Percentiles rank a stretch among this genome's conserved stretches.
Conservation (phyloP, 164 flowering plant genomes). For the Buxus sempervirens region DNA sequence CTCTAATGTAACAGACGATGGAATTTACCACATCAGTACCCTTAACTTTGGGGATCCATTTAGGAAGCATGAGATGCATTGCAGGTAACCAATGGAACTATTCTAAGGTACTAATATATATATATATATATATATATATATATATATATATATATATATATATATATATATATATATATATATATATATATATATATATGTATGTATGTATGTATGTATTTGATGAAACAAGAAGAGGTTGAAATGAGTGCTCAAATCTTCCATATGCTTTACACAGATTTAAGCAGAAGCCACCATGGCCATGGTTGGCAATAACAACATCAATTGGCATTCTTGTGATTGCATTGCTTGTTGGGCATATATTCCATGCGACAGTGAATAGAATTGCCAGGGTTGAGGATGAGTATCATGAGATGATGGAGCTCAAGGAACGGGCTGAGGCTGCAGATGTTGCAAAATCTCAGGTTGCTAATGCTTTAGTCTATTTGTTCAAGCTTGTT, state of each 20-base stretch:
- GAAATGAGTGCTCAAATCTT: constrained; percentile 1
- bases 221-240: background rate
- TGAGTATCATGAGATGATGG: constrained; percentile 70
- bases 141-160: too few relatives aligned
- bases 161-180: too few relatives aligned
- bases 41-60: constrained; percentile 93
- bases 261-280: constrained; percentile 46
- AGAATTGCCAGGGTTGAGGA: constrained; percentile 84
- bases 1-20: constrained; percentile 39
- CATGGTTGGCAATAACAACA: constrained; percentile 58
- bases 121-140: too few relatives aligned
- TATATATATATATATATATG: too few relatives aligned
- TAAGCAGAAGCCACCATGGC: constrained; percentile 75
- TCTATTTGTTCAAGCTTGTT: background rate
- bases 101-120: background rate
- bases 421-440: constrained; percentile 79
- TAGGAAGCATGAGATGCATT: constrained; percentile 91
- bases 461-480: constrained; percentile 31
- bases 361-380: constrained; percentile 72
- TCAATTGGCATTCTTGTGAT: constrained; percentile 67
- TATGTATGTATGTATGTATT: too few relatives aligned
- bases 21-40: constrained; percentile 48
- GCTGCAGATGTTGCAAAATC: constrained; percentile 95
- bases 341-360: constrained; percentile 65
- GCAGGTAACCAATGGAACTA: constrained; percentile 55